phyloP scores from a whole-genome alignment of 805 yeast genomes.

The Metschnikowia lachancei region DNA sequence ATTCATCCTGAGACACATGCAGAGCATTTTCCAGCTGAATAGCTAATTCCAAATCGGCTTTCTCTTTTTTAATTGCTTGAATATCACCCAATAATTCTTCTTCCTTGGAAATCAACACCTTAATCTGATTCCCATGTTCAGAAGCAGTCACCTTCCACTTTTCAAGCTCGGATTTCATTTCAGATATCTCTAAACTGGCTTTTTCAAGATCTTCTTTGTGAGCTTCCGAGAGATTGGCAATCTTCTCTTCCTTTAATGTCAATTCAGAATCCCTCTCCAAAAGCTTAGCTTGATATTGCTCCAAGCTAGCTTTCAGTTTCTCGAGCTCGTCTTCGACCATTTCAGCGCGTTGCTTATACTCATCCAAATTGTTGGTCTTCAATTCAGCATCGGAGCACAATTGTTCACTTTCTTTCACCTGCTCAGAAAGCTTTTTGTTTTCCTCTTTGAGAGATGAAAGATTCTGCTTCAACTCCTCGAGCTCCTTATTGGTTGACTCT shows the following conservation, averaged over 20 bases:
- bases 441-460: slow-evolving; percentile 4
- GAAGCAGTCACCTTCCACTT: background rate
- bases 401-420: background rate
- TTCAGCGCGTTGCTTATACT: background rate
- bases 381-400: background rate
- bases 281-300: background rate
- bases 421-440: background rate
- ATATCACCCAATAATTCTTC: background rate
- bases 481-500: slow-evolving; percentile 6
- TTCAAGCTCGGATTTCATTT: background rate
- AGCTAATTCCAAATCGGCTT: background rate
- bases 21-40: background rate
- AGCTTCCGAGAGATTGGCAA: background rate
- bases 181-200: background rate
- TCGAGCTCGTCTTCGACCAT: background rate
- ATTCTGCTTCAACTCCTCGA: slow-evolving; percentile 5
- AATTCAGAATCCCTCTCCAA: slow-evolving; percentile 4
- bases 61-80: background rate
- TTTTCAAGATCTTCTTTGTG: background rate
- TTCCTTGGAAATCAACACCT: background rate
- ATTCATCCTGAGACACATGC: too few relatives aligned
- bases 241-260: slow-evolving; percentile 2
- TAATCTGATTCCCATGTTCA: background rate
- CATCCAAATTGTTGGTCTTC: background rate
- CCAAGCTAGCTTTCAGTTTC: background rate